phyloP scores from a whole-genome alignment of 768 basidiomycete species.

The Lactarius sp. region DNA sequence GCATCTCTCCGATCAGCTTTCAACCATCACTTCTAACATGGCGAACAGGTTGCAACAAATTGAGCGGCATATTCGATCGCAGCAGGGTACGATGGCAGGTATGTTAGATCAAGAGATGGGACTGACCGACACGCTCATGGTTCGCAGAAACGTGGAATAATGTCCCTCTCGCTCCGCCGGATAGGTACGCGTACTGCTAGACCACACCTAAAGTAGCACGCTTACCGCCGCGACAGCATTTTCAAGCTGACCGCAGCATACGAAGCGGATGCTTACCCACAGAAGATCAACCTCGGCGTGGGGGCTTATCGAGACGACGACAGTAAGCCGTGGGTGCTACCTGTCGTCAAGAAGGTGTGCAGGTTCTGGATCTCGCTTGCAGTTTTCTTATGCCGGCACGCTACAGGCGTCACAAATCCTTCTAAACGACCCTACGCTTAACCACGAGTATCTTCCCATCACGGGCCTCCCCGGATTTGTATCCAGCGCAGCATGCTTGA shows the following conservation, averaged over 20 bases:
- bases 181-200: conserved; percentile 52
- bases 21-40: conserved; percentile 35
- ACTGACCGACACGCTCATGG: conserved; percentile 15
- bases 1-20: not conserved
- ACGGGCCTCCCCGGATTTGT: conserved; percentile 84
- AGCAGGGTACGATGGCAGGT: conserved; percentile 41
- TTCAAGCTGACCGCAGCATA: conserved; percentile 88
- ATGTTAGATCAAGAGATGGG: conserved; percentile 25
- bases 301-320: conserved; percentile 89
- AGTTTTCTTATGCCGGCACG: not conserved
- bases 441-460: conserved; percentile 93
- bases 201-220: not conserved
- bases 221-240: conserved; percentile 47
- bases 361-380: not conserved
- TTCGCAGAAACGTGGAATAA: conserved; percentile 62
- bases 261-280: conserved; percentile 68
- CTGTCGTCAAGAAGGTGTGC: conserved; percentile 80
- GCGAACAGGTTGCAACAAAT: conserved; percentile 57
- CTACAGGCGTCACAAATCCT: conserved; percentile 67
- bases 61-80: conserved; percentile 44
- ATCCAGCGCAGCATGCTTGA: conserved; percentile 72
- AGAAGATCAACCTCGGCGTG: conserved; percentile 90
- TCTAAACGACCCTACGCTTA: conserved; percentile 62
- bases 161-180: conserved; percentile 81
- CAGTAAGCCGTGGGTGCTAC: conserved; percentile 87